These are phyloP conservation scores for Claviceps sp. DNA, from an alignment of 2,329 filamentous ascomycete genomes.

Conservation along the genomic window DNA sequence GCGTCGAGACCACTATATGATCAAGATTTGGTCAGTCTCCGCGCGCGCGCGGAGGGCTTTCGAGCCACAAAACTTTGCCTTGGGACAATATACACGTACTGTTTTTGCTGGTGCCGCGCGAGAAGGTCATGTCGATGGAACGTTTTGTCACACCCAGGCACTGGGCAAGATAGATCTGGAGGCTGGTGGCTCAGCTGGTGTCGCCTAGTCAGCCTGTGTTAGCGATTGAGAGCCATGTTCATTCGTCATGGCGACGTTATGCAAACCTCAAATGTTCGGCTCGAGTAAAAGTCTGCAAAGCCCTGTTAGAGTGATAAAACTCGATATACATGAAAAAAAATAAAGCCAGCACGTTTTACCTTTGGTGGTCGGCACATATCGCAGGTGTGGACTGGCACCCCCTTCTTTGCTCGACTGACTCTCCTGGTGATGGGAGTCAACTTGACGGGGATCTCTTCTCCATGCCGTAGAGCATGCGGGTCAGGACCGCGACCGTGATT, in stretches of 20 bases:
- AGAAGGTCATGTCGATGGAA: conserved; percentile 48
- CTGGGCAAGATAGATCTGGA: conserved; percentile 36
- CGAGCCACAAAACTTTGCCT: not conserved
- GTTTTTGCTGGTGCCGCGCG: conserved; percentile 36
- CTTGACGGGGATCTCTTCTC: conserved; percentile 30
- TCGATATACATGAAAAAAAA: not conserved
- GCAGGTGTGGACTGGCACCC: conserved; percentile 42
- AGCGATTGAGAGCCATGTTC: conserved; percentile 11
- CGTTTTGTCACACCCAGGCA: conserved; percentile 39
- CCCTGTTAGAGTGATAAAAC: not conserved
- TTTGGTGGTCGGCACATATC: conserved; percentile 38
- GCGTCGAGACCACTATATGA: conserved; percentile 13
- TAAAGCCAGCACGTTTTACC: conserved; percentile 19
- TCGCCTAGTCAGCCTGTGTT: conserved; percentile 27
- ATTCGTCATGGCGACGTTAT: not conserved
- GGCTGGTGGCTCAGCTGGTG: conserved; percentile 47
- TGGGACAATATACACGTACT: conserved; percentile 16
- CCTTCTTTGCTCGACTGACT: conserved; percentile 45
- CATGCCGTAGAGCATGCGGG: conserved; percentile 21
- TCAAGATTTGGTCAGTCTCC: not conserved
- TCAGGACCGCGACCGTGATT: conserved; percentile 6
- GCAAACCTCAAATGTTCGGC: conserved; percentile 47
- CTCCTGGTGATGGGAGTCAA: conserved; percentile 43
- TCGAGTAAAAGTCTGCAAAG: conserved; percentile 42
- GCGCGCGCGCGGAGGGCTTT: not conserved